Evolutionary conservation across 352 stramenopile genomes (phyloP).

Genomic region (Phytophthora ohioensis): DNA sequence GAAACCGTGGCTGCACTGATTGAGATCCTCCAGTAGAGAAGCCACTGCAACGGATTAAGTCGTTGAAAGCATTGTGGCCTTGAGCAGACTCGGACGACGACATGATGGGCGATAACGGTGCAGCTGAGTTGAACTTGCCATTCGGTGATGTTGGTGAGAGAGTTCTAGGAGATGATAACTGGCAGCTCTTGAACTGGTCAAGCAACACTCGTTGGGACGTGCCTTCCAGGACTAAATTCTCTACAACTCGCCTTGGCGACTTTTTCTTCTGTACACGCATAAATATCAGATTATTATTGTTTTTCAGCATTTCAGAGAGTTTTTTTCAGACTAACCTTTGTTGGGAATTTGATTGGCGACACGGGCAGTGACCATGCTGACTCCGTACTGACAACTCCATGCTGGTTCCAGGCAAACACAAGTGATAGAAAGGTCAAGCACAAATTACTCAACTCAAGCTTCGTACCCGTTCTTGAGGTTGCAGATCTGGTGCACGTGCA

Average conservation of each 20-base stretch:
- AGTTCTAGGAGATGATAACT: conserved; percentile 25
- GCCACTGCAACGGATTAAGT: conserved; percentile 45
- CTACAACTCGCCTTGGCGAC: conserved; percentile 30
- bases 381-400: conserved; percentile 15
- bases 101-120: conserved; percentile 26
- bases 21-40: conserved; percentile 18
- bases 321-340: conserved; percentile 24
- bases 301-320: not conserved
- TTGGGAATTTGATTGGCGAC: conserved; percentile 56
- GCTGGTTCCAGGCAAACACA: conserved; percentile 11
- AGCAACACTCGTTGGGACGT: conserved; percentile 57
- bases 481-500: conserved; percentile 44
- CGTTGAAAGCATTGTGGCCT: conserved; percentile 13
- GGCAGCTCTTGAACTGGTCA: conserved; percentile 62
- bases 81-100: conserved; percentile 18
- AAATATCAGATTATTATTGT: not conserved
- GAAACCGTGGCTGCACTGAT: too few species aligned
- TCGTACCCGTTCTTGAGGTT: conserved; percentile 54
- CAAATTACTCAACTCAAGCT: not conserved
- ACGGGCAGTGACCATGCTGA: conserved; percentile 44
- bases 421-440: conserved; percentile 1
- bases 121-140: not conserved
- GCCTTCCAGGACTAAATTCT: conserved; percentile 60
- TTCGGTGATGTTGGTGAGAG: not conserved
- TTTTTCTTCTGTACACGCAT: conserved; percentile 14